phyloP scores from a whole-genome alignment of 2,329 filamentous ascomycete genomes.

The Colletotrichum australisinense region DNA sequence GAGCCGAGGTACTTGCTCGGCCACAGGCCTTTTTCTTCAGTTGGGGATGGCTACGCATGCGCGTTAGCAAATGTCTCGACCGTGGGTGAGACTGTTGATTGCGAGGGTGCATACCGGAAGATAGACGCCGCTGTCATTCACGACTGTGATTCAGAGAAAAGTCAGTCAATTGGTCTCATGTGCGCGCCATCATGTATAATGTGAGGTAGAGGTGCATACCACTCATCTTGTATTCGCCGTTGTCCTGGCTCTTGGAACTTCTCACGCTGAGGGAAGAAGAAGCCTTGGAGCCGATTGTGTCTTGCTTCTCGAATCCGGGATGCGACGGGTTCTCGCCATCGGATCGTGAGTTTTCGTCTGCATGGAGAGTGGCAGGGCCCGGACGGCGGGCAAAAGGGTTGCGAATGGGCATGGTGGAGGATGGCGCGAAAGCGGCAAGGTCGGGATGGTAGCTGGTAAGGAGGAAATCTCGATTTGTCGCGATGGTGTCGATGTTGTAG shows the following conservation, averaged over 20 bases:
- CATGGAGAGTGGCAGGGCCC: conserved; percentile 53
- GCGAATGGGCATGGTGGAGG: conserved; percentile 71
- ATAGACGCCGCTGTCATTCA: conserved; percentile 95
- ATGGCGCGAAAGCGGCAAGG: neutral
- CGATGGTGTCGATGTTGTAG: neutral
- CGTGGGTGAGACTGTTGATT: neutral
- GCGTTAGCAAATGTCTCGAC: conserved; percentile 41
- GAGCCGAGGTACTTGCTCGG: conserved; percentile 61
- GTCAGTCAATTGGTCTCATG: conserved; percentile 43
- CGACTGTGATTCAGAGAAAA: conserved; percentile 68
- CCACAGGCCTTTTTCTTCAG: conserved; percentile 88
- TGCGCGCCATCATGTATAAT: neutral
- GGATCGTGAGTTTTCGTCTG: conserved; percentile 66
- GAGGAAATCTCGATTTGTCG: neutral
- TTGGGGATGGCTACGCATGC: conserved; percentile 79
- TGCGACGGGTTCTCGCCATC: conserved; percentile 56
- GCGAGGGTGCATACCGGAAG: conserved; percentile 75
- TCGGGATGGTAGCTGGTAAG: neutral
- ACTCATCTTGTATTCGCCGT: conserved; percentile 83
- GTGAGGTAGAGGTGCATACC: conserved; percentile 61
- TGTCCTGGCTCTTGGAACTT: conserved; percentile 70
- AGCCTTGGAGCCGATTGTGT: conserved; percentile 71
- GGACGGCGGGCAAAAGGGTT: conserved; percentile 76
- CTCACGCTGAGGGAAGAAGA: conserved; percentile 72
- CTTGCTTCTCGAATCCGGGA: conserved; percentile 69